Percentiles rank a stretch among this genome's conserved stretches.
phyloP scores from a whole-genome alignment of 2,329 filamentous ascomycete genomes.

The Xylaria arbuscula region DNA sequence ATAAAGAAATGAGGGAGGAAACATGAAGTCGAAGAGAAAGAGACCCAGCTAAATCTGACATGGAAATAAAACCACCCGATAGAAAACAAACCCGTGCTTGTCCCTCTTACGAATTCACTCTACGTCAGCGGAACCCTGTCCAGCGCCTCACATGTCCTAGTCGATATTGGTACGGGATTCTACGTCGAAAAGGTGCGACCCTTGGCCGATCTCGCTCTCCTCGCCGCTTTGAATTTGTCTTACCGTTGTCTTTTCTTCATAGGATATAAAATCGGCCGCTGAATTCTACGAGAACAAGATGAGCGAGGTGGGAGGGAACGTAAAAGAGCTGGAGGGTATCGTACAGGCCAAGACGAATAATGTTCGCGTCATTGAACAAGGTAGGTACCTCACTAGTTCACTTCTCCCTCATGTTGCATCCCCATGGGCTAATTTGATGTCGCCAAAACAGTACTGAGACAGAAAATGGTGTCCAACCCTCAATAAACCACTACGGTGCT shows the following conservation, averaged over 20 bases:
- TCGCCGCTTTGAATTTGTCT: constrained; percentile 16
- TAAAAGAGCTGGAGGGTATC: constrained; percentile 68
- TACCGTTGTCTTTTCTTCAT: constrained; percentile 20
- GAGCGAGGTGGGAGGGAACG: constrained; percentile 62
- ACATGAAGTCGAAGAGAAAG: neutral
- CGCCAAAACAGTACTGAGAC: constrained; percentile 53
- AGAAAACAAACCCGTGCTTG: constrained; percentile 73
- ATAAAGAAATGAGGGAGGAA: neutral
- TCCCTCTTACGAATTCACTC: constrained; percentile 93
- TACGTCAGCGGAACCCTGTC: constrained; percentile 89
- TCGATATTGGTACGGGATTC: constrained; percentile 49
- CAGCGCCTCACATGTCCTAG: constrained; percentile 74
- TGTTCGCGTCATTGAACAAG: constrained; percentile 88
- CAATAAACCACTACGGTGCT: constrained; percentile 33
- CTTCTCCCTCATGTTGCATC: constrained; percentile 41
- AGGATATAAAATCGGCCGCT: constrained; percentile 65
- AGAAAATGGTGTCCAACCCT: constrained; percentile 55
- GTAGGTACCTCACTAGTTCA: constrained; percentile 66
- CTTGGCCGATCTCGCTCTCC: neutral
- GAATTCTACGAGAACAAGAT: constrained; percentile 69
- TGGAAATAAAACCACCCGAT: constrained; percentile 6
- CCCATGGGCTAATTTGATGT: constrained; percentile 17
- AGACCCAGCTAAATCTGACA: constrained; percentile 23
- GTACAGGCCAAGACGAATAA: constrained; percentile 82
- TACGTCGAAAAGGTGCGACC: constrained; percentile 79